These are phyloP conservation scores for Dittrichia graveolens DNA, from an alignment of 129 eudicot genomes.

Conservation along the genomic window DNA sequence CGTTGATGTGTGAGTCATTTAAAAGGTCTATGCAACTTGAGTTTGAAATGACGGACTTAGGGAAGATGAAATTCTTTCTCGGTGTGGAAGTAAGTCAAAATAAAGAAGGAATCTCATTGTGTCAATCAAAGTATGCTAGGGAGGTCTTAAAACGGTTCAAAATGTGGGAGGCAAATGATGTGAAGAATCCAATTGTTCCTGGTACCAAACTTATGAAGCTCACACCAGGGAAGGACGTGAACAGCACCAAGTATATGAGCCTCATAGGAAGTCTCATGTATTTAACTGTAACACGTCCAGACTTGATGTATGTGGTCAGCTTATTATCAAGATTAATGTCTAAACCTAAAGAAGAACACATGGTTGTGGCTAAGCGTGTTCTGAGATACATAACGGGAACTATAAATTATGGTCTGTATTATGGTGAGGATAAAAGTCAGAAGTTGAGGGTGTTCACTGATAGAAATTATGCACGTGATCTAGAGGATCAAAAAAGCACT, in stretches of 20 bases:
- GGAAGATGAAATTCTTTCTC: neutral
- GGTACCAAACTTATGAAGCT: neutral
- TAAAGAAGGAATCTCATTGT: neutral
- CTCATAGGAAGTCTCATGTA: conserved; percentile 14
- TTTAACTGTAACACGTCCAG: neutral
- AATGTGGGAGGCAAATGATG: neutral
- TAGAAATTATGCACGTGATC: conserved; percentile 7
- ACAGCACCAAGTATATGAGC: neutral
- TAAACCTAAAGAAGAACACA: neutral
- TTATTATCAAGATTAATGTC: neutral
- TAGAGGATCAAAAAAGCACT: conserved; percentile 13
- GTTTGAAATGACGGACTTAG: neutral
- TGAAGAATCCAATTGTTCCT: neutral
- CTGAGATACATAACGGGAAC: conserved; percentile 6
- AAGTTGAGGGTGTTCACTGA: neutral
- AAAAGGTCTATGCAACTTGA: conserved; percentile 2
- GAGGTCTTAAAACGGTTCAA: neutral
- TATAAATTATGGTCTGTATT: neutral
- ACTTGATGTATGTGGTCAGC: conserved; percentile 12
- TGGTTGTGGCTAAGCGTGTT: neutral
- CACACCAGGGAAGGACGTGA: neutral
- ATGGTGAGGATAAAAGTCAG: neutral
- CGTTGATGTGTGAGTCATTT: neutral
- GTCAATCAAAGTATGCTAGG: neutral
- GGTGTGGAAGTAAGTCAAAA: neutral